Percentiles rank a stretch among this genome's conserved stretches.
Conservation (phyloP, 371 early-diverging fungal species). For the Mucor lusitanicus region DNA sequence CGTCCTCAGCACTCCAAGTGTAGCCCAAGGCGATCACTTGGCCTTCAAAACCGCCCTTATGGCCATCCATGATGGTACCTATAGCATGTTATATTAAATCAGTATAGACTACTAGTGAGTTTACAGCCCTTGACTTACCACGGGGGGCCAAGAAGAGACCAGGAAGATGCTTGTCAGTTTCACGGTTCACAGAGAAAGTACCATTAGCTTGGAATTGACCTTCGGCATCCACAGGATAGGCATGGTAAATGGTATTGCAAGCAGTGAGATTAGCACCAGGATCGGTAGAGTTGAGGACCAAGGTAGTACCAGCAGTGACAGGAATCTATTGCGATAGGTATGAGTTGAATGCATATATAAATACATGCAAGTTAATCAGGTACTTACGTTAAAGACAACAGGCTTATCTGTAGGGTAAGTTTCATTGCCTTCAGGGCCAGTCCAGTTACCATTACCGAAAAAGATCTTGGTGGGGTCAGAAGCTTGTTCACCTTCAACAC, state of each 20-base stretch:
- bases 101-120: neutral
- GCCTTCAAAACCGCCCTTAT: constrained; percentile 2
- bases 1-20: constrained; percentile 26
- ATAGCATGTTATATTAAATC: neutral
- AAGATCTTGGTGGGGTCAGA: neutral
- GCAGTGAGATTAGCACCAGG: neutral
- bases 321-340: neutral
- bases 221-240: constrained; percentile 6
- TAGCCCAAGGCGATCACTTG: constrained; percentile 4
- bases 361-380: neutral
- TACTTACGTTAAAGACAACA: constrained; percentile 4
- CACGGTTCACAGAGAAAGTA: neutral
- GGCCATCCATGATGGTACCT: neutral
- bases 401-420: constrained; percentile 2
- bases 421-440: neutral
- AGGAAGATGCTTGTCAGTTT: neutral
- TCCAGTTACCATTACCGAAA: neutral
- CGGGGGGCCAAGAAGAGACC: constrained; percentile 10
- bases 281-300: neutral
- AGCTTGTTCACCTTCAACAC: neutral
- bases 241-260: constrained; percentile 1
- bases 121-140: neutral
- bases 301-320: constrained; percentile 4
- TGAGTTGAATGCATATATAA: neutral
- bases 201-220: constrained; percentile 5